Evolutionary conservation across 1,284 basidiomycete species (phyloP), one percentile per base, ranked within the genome.

Genomic region (Leccinum fuscescens): DNA sequence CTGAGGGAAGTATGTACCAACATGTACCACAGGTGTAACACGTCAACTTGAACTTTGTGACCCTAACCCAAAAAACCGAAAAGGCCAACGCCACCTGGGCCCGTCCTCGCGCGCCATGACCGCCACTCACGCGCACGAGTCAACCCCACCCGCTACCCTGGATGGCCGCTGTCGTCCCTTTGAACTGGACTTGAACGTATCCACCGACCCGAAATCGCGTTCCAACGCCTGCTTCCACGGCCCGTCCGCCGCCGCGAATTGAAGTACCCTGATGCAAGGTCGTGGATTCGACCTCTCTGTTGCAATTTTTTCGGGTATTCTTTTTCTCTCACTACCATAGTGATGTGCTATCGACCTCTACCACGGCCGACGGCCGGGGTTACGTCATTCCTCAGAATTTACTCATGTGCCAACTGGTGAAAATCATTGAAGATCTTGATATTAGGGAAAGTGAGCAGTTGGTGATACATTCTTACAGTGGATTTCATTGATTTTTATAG

Each of bases 111-210:
- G 24, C 6, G 20, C 17, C 48, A 29, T n/a, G 29, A 22, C 31
- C 33, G 33, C 49, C 35, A 53, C 87, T 66, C 29, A 29, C 29
- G 29, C 29, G 29, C 63, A 89, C 91, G 62, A 98, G 84, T 96
- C 96, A 98, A 55, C 94, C 96, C 97, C 96, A 99, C 20, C 96
- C 97, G 65, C 92, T 95, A 52, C 96, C 97, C 78, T 99, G 96
- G 67, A 99, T 91, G 58, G 83, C 94, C 51, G 92, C 92, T n/a
- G 96, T 96, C 66, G 84, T 84, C 29, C 93, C 76, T 78, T 96
- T 98, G 75, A 85, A 66, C 84, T 81, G 65, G 81, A 82, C 77
- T 96, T 96, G 76, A 98, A 86, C 61, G 84, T 83, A 64, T 90
- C 89, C 74, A 98, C 77, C 14, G 88, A 88, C 57, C 94, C 95